A percentile compares a stretch with the other conserved stretches of the same genome.
Evolutionary conservation across 495 filamentous ascomycete genomes (phyloP).

Genomic region (Neurospora sp.): DNA sequence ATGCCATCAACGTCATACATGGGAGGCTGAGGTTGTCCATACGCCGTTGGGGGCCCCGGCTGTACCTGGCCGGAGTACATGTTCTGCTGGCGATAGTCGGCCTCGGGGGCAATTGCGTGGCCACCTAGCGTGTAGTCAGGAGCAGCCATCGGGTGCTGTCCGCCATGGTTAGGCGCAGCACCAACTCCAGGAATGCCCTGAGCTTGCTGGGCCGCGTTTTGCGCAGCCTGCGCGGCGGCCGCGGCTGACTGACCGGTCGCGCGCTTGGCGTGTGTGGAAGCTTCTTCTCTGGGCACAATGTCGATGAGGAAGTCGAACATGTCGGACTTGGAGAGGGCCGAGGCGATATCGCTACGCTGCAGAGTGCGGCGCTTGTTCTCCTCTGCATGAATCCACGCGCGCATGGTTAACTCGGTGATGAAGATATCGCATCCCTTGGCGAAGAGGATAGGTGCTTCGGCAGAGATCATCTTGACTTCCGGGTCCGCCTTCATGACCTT

Average conservation of each 20-base stretch:
- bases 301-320: conserved; percentile 99
- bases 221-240: conserved; percentile 42
- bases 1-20: conserved; percentile 82
- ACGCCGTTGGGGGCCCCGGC: conserved; percentile 54
- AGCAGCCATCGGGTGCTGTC: conserved; percentile 39
- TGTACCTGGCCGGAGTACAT: conserved; percentile 77
- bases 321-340: conserved; percentile 89
- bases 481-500: conserved; percentile 99
- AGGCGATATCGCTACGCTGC: conserved; percentile 92
- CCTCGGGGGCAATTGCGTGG: conserved; percentile 44
- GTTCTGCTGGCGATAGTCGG: conserved; percentile 66
- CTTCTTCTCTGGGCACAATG: conserved; percentile 94
- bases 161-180: conserved; percentile 49
- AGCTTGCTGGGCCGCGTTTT: conserved; percentile 38
- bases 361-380: conserved; percentile 96
- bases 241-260: conserved; percentile 28
- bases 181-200: conserved; percentile 50
- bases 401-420: conserved; percentile 98
- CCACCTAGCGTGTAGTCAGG: conserved; percentile 50
- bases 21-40: conserved; percentile 57
- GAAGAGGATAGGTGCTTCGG: conserved; percentile 94
- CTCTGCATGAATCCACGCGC: conserved; percentile 98
- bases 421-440: conserved; percentile 99
- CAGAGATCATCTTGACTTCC: conserved; percentile 99
- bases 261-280: conserved; percentile 71